These are phyloP conservation scores for Coprinellus micaceus DNA, from an alignment of 768 basidiomycete genomes.

Conservation along the genomic window DNA sequence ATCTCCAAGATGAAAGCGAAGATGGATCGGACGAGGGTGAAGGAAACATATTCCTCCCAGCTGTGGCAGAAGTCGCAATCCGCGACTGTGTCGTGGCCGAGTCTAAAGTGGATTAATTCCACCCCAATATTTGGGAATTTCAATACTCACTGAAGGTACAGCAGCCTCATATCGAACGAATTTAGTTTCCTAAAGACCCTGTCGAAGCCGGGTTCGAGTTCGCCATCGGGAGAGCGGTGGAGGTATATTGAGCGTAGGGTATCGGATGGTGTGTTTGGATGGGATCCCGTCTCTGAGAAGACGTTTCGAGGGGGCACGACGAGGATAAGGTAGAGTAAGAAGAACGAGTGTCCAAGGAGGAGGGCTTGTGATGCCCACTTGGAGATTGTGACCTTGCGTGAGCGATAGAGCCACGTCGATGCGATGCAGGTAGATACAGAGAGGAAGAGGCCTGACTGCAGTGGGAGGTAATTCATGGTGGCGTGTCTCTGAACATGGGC, in stretches of 20 bases:
- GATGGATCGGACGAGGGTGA: constrained; percentile 49
- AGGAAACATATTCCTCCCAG: constrained; percentile 56
- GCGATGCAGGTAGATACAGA: neutral
- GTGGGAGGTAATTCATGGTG: too few relatives aligned
- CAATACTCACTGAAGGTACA: constrained; percentile 54
- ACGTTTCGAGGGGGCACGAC: constrained; percentile 57
- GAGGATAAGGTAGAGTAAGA: constrained; percentile 42
- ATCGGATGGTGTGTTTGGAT: constrained; percentile 53
- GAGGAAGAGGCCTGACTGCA: neutral
- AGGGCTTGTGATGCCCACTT: constrained; percentile 13
- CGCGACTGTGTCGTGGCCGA: constrained; percentile 63
- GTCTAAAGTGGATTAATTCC: constrained; percentile 49
- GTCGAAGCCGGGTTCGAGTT: constrained; percentile 47
- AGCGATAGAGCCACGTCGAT: neutral
- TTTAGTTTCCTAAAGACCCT: constrained; percentile 51
- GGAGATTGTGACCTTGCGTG: neutral
- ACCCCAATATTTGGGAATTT: neutral
- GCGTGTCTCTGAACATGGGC: too few relatives aligned
- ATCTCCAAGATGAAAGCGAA: constrained; percentile 59
- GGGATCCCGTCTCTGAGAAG: constrained; percentile 52
- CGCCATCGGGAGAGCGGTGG: constrained; percentile 34
- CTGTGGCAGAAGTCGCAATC: constrained; percentile 66
- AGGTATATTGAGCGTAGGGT: constrained; percentile 45
- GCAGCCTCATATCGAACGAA: constrained; percentile 51
- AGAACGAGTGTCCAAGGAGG: constrained; percentile 49